phyloP scores from a whole-genome alignment of 208 protist species.

The Trypanosoma cruzi region DNA sequence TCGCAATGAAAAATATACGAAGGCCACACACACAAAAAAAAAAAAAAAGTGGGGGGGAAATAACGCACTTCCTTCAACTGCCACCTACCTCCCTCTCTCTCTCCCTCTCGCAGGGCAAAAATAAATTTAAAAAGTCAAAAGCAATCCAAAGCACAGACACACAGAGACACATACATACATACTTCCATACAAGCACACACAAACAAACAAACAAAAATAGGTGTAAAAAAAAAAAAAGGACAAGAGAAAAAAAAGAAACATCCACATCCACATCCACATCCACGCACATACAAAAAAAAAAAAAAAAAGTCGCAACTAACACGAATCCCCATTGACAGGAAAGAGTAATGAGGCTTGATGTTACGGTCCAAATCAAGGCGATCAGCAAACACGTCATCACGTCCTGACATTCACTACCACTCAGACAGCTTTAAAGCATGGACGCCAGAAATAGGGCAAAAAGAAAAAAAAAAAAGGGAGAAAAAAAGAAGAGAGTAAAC shows the following conservation, averaged over 20 bases:
- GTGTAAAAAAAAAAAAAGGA: constrained; percentile 8
- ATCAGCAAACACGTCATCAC: neutral
- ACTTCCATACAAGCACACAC: constrained; percentile 15
- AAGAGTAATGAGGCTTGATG: too few species aligned
- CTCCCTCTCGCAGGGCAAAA: too few species aligned
- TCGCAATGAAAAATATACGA: neutral
- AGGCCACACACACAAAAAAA: constrained; percentile 6
- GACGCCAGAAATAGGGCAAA: neutral
- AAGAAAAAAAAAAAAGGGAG: neutral
- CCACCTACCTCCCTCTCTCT: too few species aligned
- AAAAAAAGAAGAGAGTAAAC: constrained; percentile 9
- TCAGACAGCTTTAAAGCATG: neutral
- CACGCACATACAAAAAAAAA: too few species aligned
- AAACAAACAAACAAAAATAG: constrained; percentile 17
- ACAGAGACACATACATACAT: constrained; percentile 23
- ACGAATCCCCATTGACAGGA: too few species aligned
- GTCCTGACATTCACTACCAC: neutral
- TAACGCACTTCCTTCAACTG: too few species aligned
- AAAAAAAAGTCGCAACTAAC: too few species aligned
- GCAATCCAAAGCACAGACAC: constrained; percentile 2
- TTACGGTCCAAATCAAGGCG: constrained; percentile 12
- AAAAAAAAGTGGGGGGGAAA: too few species aligned
- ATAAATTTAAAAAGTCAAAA: too few species aligned
- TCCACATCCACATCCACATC: too few species aligned
- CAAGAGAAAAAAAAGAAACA: constrained; percentile 23